Evolutionary conservation across 371 early-diverging fungal genomes (phyloP).

Genomic region (Mycotypha africana): DNA sequence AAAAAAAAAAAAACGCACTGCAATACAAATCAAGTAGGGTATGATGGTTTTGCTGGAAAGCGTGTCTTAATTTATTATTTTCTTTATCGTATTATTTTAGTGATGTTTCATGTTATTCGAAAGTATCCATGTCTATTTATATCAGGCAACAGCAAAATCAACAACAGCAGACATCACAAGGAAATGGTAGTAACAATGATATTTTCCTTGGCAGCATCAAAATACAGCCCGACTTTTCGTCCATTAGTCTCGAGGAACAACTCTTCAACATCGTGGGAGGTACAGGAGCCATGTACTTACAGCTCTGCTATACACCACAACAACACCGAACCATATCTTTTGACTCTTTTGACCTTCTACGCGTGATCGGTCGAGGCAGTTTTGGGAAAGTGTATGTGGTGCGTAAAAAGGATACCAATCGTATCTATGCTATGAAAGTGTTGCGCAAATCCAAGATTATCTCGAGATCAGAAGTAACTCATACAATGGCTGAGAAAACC

Average conservation of each 20-base stretch:
- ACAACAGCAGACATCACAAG: no score
- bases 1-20: no score
- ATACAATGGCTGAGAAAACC: slow-evolving; percentile 87
- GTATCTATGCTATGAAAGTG: slow-evolving; percentile 98
- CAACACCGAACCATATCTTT: slow-evolving; percentile 65
- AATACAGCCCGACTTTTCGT: slow-evolving; percentile 61
- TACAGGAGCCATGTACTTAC: slow-evolving; percentile 61
- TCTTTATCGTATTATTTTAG: slow-evolving; percentile 34
- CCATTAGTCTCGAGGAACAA: slow-evolving; percentile 28
- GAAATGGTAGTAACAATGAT: slow-evolving; percentile 36
- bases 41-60: no score
- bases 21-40: no score
- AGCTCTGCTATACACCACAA: slow-evolving; percentile 65
- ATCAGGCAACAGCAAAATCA: slow-evolving; percentile 55
- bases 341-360: slow-evolving; percentile 91
- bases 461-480: slow-evolving; percentile 82
- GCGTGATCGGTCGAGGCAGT: slow-evolving; percentile 93
- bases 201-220: slow-evolving; percentile 67
- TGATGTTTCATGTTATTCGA: slow-evolving; percentile 85
- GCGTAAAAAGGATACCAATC: slow-evolving; percentile 87
- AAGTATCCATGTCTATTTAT: slow-evolving; percentile 82
- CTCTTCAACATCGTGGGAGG: slow-evolving; percentile 36
- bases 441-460: slow-evolving; percentile 93
- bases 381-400: slow-evolving; percentile 98
- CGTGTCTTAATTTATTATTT: no score